Percentiles rank a stretch among this genome's conserved stretches.
Conservation (phyloP, 164 flowering plant genomes). For the Cinnamomum chago region DNA sequence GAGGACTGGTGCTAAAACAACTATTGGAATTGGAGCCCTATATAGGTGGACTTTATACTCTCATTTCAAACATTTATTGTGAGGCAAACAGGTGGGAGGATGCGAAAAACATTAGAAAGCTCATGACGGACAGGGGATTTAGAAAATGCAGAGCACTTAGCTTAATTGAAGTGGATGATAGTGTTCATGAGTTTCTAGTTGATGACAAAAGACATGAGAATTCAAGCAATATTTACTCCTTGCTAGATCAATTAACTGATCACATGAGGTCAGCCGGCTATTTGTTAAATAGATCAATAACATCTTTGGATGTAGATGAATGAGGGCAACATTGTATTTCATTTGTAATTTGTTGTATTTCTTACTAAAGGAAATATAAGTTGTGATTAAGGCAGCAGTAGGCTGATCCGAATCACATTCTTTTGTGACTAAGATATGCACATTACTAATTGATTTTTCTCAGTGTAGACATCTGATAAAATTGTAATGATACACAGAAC, state of each 20-base stretch:
- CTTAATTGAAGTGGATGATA: conserved; percentile 39
- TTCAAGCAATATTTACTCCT: conserved; percentile 23
- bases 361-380: background rate
- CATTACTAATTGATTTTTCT: no score
- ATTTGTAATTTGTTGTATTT: background rate
- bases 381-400: background rate
- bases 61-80: conserved; percentile 42
- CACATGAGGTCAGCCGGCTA: conserved; percentile 14
- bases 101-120: conserved; percentile 36
- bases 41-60: conserved; percentile 41
- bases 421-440: no score
- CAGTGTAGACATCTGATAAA: no score
- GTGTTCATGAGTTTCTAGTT: conserved; percentile 36
- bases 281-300: background rate
- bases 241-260: conserved; percentile 27
- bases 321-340: background rate
- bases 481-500: no score
- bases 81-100: conserved; percentile 51
- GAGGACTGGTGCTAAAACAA: conserved; percentile 35
- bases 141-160: conserved; percentile 40
- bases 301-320: conserved; percentile 8
- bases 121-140: conserved; percentile 38
- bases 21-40: conserved; percentile 35
- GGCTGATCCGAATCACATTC: no score
- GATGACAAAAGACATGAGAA: conserved; percentile 37